A percentile compares a stretch with the other conserved stretches of the same genome.
Evolutionary conservation across 176 grass and related monocot species (phyloP).

Genomic region (Musa troglodytarum): DNA sequence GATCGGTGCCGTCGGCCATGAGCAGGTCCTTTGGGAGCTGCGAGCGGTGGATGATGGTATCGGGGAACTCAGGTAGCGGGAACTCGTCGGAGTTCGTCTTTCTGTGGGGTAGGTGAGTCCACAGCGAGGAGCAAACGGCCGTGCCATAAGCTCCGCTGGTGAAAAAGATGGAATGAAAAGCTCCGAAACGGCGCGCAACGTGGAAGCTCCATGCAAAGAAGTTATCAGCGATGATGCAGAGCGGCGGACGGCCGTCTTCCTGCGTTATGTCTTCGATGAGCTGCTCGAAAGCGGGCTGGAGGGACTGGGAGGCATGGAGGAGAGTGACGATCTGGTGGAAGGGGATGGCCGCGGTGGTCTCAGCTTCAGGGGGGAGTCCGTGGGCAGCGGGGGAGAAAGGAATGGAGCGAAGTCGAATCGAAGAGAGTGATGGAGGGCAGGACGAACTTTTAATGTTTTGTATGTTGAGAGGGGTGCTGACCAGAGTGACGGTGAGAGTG

Average conservation of each 20-base stretch:
- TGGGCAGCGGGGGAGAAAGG: slow-evolving; percentile 39
- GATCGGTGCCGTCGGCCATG: slow-evolving; percentile 9
- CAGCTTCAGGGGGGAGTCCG: slow-evolving; percentile 31
- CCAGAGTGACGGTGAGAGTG: slow-evolving; percentile 22
- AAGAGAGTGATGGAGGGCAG: slow-evolving; percentile 13
- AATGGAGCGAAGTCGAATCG: slow-evolving; percentile 28
- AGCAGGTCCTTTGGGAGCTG: slow-evolving; percentile 34
- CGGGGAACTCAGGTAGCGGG: slow-evolving; percentile 30
- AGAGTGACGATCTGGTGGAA: slow-evolving; percentile 38
- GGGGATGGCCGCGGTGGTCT: slow-evolving; percentile 38
- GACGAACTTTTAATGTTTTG: slow-evolving; percentile 1
- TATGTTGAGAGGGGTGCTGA: slow-evolving; percentile 23
- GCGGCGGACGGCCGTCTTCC: not conserved
- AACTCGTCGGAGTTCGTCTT: slow-evolving; percentile 27
- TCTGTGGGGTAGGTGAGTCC: slow-evolving; percentile 40
- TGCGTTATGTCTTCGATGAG: slow-evolving; percentile 26
- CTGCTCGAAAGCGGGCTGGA: slow-evolving; percentile 40
- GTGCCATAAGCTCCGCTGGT: slow-evolving; percentile 42
- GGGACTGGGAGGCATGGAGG: slow-evolving; percentile 42
- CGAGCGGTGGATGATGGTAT: slow-evolving; percentile 37
- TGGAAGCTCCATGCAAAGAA: slow-evolving; percentile 53
- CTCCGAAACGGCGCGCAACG: slow-evolving; percentile 22
- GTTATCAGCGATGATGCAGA: slow-evolving; percentile 45
- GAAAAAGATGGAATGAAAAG: slow-evolving; percentile 40
- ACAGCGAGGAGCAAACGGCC: slow-evolving; percentile 37